Evolutionary conservation across 768 basidiomycete genomes (phyloP).

Genomic region (Agrocybe pediades): DNA sequence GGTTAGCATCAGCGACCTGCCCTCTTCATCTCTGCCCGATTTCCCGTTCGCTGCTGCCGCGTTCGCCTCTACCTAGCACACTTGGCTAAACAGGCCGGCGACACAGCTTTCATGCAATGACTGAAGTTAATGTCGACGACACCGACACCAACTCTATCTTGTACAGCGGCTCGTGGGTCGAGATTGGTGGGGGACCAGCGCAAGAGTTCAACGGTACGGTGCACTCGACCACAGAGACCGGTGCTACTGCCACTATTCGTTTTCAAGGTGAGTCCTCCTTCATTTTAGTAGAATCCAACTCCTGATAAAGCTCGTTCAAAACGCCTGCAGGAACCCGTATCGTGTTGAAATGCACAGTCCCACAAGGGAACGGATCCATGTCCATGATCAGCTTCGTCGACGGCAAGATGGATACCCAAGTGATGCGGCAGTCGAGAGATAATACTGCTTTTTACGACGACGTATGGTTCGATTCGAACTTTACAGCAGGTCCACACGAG

Average conservation of each 20-base stretch:
- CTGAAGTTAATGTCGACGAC: slow-evolving; percentile 6
- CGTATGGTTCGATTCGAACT: slow-evolving; percentile 12
- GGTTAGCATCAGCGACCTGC: no score
- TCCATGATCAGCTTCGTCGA: slow-evolving; percentile 9
- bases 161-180: slow-evolving; percentile 9
- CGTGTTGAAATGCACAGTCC: slow-evolving; percentile 10
- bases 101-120: slow-evolving; percentile 3
- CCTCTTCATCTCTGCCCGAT: no score
- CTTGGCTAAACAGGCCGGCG: background rate
- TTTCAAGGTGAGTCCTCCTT: slow-evolving; percentile 7
- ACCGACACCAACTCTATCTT: slow-evolving; percentile 2
- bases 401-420: background rate
- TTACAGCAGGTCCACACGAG: slow-evolving; percentile 4
- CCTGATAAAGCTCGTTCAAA: background rate
- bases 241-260: slow-evolving; percentile 9
- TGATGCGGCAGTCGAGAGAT: slow-evolving; percentile 1
- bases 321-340: slow-evolving; percentile 7
- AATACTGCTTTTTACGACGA: slow-evolving; percentile 12
- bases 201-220: background rate
- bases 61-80: background rate
- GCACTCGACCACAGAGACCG: slow-evolving; percentile 8
- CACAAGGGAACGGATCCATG: slow-evolving; percentile 2
- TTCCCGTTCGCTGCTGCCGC: no score
- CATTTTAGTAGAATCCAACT: no score
- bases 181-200: background rate